Evolutionary conservation across 768 basidiomycete species (phyloP), one percentile per base, ranked within the genome.

Genomic region (Auricularia auricula-judae): DNA sequence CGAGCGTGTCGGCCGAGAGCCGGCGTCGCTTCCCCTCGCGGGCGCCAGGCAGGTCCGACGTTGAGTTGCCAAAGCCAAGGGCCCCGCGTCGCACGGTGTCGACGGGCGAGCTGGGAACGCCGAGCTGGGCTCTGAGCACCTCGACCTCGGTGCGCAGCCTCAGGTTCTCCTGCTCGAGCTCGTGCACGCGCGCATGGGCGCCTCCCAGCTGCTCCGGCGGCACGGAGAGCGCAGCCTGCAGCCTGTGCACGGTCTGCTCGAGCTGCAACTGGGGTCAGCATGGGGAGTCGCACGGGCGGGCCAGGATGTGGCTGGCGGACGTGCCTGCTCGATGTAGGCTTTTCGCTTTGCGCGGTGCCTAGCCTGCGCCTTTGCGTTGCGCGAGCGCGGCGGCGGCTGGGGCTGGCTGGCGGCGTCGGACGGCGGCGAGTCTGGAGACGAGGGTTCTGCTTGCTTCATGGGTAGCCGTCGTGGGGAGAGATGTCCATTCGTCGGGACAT

Each of bases 271-370:
- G 11, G 11, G 23, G 63, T 14, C 63, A 43, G n/a, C 4, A n/a
- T 47, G 47, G 23, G 43, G 60, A 16, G 18, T 29, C 29, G 29
- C 29, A 29, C 29, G 29, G 29, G 60, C 62, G 60, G 54, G 59
- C 10, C 36, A 11, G 59, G 43, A 51, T 10, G 23, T 35, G 34
- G 39, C 39, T 42, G 39, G 8, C 12, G 39, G 39, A 70, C 78
- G 29, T 63, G 90, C 91, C 82, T 91, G 89, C 69, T 93, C 90
- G 72, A 93, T 92, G 79, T 93, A 93, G 11, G 91, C 91, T 78
- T 93, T 93, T 76, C 91, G 83, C 75, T 93, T 93, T 73, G 91
- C 91, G 66, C 91, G 85, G 80, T 93, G 91, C 70, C 91, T 80
- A 42, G 91, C 91, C 78, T 93, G 91, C 10, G 91, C 91, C 76